These are phyloP conservation scores for Sporothrix sp. DNA, from an alignment of 2,329 filamentous ascomycete genomes.

Conservation along the genomic window DNA sequence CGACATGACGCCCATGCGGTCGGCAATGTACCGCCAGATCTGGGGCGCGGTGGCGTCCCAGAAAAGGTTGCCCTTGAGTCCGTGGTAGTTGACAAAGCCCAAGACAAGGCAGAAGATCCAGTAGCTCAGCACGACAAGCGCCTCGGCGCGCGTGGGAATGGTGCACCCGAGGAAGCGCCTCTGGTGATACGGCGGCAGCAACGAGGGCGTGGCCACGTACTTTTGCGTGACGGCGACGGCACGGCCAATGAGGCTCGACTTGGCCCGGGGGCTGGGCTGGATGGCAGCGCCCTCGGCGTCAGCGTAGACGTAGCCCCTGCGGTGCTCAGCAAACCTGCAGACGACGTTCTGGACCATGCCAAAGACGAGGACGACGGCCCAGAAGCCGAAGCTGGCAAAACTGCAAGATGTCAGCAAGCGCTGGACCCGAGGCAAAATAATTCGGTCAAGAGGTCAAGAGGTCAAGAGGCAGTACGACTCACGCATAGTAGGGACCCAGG, in stretches of 20 bases:
- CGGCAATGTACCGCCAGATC: constrained; percentile 15
- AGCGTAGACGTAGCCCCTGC: constrained; percentile 7
- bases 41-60: constrained; percentile 1
- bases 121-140: constrained; percentile 15
- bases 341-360: constrained; percentile 13
- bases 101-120: constrained; percentile 15
- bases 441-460: background rate
- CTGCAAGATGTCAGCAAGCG: no score
- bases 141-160: constrained; percentile 17
- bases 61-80: constrained; percentile 6
- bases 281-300: constrained; percentile 6
- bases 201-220: constrained; percentile 14
- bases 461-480: no score
- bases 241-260: background rate
- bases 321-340: constrained; percentile 6
- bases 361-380: constrained; percentile 13
- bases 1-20: constrained; percentile 18
- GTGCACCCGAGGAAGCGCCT: constrained; percentile 17
- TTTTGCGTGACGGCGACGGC: constrained; percentile 7
- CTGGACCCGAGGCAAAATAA: no score
- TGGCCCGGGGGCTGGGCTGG: background rate
- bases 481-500: constrained; percentile 11
- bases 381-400: constrained; percentile 14
- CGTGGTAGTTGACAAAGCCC: background rate
- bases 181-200: constrained; percentile 14